phyloP scores from a whole-genome alignment of 805 yeast species.

The Candida schatavii region DNA sequence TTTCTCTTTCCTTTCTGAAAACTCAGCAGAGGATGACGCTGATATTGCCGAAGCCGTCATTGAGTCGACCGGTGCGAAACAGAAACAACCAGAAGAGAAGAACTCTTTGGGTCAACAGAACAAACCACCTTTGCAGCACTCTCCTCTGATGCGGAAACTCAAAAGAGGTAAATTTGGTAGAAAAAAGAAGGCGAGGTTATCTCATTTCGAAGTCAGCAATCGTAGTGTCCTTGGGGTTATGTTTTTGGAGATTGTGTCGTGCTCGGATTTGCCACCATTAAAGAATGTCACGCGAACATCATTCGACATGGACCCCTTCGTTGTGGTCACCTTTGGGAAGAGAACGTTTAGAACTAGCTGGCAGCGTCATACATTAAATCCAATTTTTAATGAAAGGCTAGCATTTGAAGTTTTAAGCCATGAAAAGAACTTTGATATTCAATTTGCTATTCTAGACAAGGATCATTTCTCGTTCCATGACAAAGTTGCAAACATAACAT shows the following conservation, averaged over 20 bases:
- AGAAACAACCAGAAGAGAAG: background rate
- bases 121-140: background rate
- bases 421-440: constrained; percentile 64
- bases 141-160: background rate
- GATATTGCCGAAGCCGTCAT: background rate
- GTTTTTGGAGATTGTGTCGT: constrained; percentile 71
- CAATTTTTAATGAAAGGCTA: constrained; percentile 75
- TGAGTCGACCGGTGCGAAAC: background rate
- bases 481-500: constrained; percentile 63
- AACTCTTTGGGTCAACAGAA: background rate
- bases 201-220: constrained; percentile 36
- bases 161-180: background rate
- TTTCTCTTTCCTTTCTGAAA: background rate
- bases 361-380: constrained; percentile 78
- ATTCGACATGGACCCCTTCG: constrained; percentile 96
- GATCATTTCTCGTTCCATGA: constrained; percentile 84
- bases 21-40: background rate
- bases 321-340: constrained; percentile 85
- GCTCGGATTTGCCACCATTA: constrained; percentile 76
- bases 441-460: constrained; percentile 76
- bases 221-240: constrained; percentile 62
- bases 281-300: constrained; percentile 68
- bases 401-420: constrained; percentile 71
- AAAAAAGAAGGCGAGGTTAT: background rate
- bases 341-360: constrained; percentile 83